phyloP scores from a whole-genome alignment of 2,329 filamentous ascomycete genomes.

The Cercospora janseana region DNA sequence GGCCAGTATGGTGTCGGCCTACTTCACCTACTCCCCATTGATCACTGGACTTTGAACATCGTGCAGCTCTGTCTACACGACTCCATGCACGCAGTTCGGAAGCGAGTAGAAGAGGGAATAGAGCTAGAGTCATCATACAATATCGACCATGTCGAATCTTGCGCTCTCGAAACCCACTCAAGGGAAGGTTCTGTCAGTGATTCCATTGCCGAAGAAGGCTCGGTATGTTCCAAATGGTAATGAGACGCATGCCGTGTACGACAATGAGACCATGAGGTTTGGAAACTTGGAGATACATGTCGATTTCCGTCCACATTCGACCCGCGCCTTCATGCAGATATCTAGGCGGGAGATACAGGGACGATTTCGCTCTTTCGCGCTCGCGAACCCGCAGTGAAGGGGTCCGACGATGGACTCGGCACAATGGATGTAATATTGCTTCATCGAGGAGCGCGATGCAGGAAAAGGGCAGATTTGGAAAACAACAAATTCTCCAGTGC shows the following conservation, averaged over 20 bases:
- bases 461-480: constrained; percentile 21
- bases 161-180: no score
- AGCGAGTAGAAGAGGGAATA: no score
- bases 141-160: no score
- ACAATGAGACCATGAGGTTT: not conserved
- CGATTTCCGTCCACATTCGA: constrained; percentile 36
- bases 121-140: no score
- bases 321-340: constrained; percentile 48
- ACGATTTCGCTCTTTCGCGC: constrained; percentile 47
- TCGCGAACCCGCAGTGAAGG: constrained; percentile 47
- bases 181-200: no score
- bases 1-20: not conserved
- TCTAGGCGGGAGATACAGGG: constrained; percentile 55
- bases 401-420: constrained; percentile 27
- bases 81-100: no score
- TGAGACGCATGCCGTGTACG: no score
- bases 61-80: no score
- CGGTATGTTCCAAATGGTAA: no score
- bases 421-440: constrained; percentile 25
- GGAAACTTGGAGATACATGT: not conserved
- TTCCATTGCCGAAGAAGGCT: no score
- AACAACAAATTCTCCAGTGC: constrained; percentile 2
- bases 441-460: constrained; percentile 36
- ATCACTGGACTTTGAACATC: no score
- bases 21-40: no score